These are phyloP conservation scores for Morella rubra DNA, from an alignment of 306 rosid species.

Conservation along the genomic window DNA sequence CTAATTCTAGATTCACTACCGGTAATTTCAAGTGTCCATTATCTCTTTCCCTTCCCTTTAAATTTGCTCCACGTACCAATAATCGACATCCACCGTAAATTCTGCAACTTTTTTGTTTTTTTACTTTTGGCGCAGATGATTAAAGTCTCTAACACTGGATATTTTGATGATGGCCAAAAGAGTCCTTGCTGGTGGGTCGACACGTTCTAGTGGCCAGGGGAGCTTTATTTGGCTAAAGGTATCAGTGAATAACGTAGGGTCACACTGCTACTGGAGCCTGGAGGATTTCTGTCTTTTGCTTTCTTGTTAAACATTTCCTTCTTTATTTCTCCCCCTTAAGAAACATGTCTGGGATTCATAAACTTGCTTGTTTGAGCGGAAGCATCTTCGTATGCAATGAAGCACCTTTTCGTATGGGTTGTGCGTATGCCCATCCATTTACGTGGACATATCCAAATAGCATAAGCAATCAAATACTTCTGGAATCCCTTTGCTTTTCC, in stretches of 20 bases:
- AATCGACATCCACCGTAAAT: background rate
- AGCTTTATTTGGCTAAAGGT: constrained; percentile 44
- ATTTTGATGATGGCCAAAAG: constrained; percentile 53
- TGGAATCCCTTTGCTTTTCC: background rate
- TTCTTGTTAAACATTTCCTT: constrained; percentile 40
- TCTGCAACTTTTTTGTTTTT: background rate
- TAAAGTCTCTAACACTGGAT: constrained; percentile 47
- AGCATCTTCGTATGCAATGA: constrained; percentile 47
- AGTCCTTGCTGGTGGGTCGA: constrained; percentile 53
- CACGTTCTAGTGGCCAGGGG: constrained; percentile 64
- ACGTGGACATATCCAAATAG: background rate
- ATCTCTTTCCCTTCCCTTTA: background rate
- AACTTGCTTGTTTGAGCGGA: constrained; percentile 65
- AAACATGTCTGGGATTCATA: constrained; percentile 77
- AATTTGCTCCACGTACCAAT: background rate
- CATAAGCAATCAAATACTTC: background rate
- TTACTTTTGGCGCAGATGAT: constrained; percentile 59
- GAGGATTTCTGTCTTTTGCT: constrained; percentile 51
- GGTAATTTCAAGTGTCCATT: constrained; percentile 35
- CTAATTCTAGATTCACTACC: constrained; percentile 65
- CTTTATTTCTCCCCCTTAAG: constrained; percentile 45
- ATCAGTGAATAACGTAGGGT: constrained; percentile 49
- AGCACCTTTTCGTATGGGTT: constrained; percentile 26
- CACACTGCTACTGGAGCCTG: constrained; percentile 22
- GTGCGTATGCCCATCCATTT: constrained; percentile 26